Evolutionary conservation across 1,284 basidiomycete species (phyloP), one percentile per base, ranked within the genome.

Genomic region (Mixia osmundae): DNA sequence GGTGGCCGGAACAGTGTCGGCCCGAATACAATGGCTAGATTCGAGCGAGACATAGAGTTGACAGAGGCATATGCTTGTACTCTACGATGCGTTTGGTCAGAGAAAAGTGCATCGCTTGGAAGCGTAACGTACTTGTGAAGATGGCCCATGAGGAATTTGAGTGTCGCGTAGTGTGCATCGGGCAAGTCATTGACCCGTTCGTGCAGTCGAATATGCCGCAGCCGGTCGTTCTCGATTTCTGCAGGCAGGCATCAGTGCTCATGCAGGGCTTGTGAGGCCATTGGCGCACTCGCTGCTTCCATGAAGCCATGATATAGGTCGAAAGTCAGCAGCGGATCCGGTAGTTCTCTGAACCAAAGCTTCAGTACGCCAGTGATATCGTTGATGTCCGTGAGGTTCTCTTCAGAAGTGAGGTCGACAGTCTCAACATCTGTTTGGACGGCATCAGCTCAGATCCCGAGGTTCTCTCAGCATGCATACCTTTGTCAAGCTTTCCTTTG

Each of bases 101-200:
- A 34, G 5, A 15, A 26, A 20, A 5, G 24, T 22, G 23, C n/a
- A n/a, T n/a, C n/a, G n/a, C n/a, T n/a, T n/a, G n/a, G n/a, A 18
- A 5, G 22, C 14, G 20, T 15, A 23, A 22, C 25, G n/a, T n/a
- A 34, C 79, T 68, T 71, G 61, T 94, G 68, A 42, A 99, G 59
- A 60, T 97, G 89, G 8, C 76, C 83, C 67, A 99, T 69, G 53
- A 97, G 76, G 56, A 69, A 94, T 55, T 95, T 95, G 37, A 97
- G 64, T 2, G 89, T 94, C 1, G 91, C 82, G 52, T 99, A 99
- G 57, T 97, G 94, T 10, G 91, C 70, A 59, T 99, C 89, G 3
- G 89, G 91, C 35, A 99, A 64, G 48, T 94, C 87, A 53, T 99
- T 97, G 33, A 99, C 87, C 36, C 79, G 71, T 54, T 97, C 89